Base-by-base conservation (phyloP, 345 rosid genomes). In the Rhizophora apiculata region DNA sequence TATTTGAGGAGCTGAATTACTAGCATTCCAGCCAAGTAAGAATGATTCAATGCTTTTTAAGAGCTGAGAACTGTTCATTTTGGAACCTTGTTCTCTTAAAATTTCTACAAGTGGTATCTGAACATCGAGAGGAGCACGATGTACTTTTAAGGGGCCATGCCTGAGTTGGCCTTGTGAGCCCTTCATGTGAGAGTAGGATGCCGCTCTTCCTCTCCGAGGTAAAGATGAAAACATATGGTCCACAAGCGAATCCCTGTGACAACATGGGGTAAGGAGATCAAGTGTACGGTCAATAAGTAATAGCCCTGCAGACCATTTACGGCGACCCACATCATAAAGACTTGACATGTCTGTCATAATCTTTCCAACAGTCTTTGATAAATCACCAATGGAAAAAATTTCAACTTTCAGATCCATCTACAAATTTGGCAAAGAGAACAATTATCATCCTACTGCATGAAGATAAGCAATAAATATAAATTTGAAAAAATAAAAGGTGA, bases 401-500 rank as follows among this genome's bases (percentile, higher is more conserved):
- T 95, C 99, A 90, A 87, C 69, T 81, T 95, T 95, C 85, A 95
- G 81, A 78, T 95, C 97, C 99, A 95, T 89, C 97, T 95, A 81
- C 84, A 80, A 58, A 62, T 55, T 75, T 75, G 71, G n/a, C 1
- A 64, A 76, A 77, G 63, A 66, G 82, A 30, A 77, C 2, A 13
- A 72, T 60, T 68, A 75, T 78, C 72, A 79, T 62, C 43, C 52
- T 65, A 53, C 56, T 21, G 36, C 0, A 65, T 11, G 37, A 48
- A 62, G 54, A 55, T 9, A 55, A 55, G 1, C 4, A 8, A 9
- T 21, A 55, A 27, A 22, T 55, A 27, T 4, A 22, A 6, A 21
- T 55, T 55, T 55, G 30, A 5, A 26, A 58, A 2, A 66, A 31
- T 24, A 66, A 55, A 30, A 36, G 68, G 37, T 48, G 49, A 43